phyloP scores from a whole-genome alignment of 2,329 filamentous ascomycete species.

The Paraphaeosphaeria minitans region DNA sequence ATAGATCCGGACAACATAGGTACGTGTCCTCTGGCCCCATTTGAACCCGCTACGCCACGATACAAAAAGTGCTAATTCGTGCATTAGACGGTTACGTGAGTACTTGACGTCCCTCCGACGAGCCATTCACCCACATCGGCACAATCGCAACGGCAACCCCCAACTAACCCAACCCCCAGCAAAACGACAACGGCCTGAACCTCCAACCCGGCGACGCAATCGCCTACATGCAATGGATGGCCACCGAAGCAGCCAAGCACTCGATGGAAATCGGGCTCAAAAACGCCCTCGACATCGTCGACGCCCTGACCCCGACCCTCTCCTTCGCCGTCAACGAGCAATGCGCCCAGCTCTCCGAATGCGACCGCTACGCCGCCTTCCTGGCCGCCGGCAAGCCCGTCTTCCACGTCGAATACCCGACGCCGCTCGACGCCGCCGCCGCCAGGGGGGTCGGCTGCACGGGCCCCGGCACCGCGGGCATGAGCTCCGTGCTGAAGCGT shows the following conservation, averaged over 20 bases:
- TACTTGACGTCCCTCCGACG: background rate
- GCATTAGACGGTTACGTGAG: slow-evolving; percentile 28
- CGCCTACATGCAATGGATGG: slow-evolving; percentile 34
- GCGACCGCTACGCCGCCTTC: slow-evolving; percentile 29
- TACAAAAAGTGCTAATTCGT: background rate
- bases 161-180: slow-evolving; percentile 24
- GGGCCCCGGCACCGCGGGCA: slow-evolving; percentile 57
- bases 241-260: slow-evolving; percentile 27
- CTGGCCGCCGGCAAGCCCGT: slow-evolving; percentile 38
- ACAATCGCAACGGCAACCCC: no score
- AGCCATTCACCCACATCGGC: background rate
- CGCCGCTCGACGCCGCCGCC: slow-evolving; percentile 42
- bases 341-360: slow-evolving; percentile 34
- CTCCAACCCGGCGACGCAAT: slow-evolving; percentile 31
- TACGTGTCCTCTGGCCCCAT: slow-evolving; percentile 11
- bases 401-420: slow-evolving; percentile 43
- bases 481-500: slow-evolving; percentile 69
- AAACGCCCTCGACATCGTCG: slow-evolving; percentile 37
- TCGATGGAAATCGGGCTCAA: slow-evolving; percentile 37
- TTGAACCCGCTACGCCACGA: background rate
- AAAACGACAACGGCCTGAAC: slow-evolving; percentile 39
- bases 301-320: slow-evolving; percentile 23
- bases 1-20: slow-evolving; percentile 42
- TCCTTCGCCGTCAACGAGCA: slow-evolving; percentile 43
- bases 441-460: slow-evolving; percentile 48